Percentiles rank a stretch among this genome's conserved stretches.
Evolutionary conservation across 768 basidiomycete genomes (phyloP).

Genomic region (Mycena galericulata): DNA sequence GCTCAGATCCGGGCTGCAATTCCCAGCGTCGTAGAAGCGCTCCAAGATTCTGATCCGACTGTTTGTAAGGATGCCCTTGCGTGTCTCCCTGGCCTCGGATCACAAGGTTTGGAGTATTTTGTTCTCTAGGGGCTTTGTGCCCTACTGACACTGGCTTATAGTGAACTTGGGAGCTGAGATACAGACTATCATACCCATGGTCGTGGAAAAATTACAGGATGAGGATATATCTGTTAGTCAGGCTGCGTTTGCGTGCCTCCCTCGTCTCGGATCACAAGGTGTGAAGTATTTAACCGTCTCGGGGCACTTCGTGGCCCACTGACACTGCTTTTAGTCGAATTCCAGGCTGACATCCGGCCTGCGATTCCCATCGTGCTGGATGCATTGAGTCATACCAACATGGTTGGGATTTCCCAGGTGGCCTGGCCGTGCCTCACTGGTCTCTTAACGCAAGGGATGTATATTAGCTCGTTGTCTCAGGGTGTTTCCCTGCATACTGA

Average conservation of each 20-base stretch:
- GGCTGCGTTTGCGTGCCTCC: background rate
- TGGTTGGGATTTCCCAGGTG: background rate
- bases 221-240: background rate
- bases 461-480: no score
- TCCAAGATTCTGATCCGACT: background rate
- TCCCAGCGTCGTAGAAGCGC: background rate
- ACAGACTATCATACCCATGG: background rate
- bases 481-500: no score
- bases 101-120: conserved; percentile 1
- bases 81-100: background rate
- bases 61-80: background rate
- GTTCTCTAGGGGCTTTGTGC: background rate
- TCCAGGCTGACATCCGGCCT: background rate
- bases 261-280: conserved; percentile 6
- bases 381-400: background rate
- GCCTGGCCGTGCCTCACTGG: background rate
- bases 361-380: background rate
- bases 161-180: background rate
- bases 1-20: background rate
- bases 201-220: background rate
- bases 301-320: background rate
- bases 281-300: background rate
- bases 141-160: background rate
- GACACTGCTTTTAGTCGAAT: background rate
- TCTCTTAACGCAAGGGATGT: background rate